Evolutionary conservation across 768 basidiomycete genomes (phyloP), one percentile per base, ranked within the genome.

Genomic region (Cantharellus anzutake): DNA sequence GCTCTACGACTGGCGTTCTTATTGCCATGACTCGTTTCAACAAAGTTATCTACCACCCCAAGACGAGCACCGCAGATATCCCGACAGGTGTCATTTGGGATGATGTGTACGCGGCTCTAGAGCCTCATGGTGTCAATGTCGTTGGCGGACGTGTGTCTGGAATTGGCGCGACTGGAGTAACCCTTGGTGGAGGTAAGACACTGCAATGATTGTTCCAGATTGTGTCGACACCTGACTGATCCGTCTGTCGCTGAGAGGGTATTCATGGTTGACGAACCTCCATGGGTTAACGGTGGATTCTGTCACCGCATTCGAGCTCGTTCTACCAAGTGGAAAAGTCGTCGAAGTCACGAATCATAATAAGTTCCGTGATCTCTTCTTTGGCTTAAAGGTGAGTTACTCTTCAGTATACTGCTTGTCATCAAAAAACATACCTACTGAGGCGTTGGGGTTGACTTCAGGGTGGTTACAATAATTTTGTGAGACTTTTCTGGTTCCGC

Each of bases 401-500:
- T 29, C 20, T 29, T 29, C 20, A 29, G 20, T 29, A 29, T 29
- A 29, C 71, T 66, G 75, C 74, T 61, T 20, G 67, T 5, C 37
- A 35, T 34, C 7, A n/a, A 16, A 11, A 38, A 29, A 38, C 35
- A 3, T 38, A 44, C 35, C 5, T 37, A 41, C 55, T 41, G 35
- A 5, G 11, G 57, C 20, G 20, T 29, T 29, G 20, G 20, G 20
- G 20, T 29, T 29, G 20, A 29, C 20, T 29, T 29, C 20, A 81
- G 78, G 82, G 82, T 41, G 81, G 81, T 5, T 66, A 73, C 63
- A 82, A 84, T 62, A 84, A 83, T 62, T 82, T 80, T 60, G 75
- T 75, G 51, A 4, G 68, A 59, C 11, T 0, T 48, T 11, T 29
- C 20, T 29, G 20, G 20, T 29, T 29, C 1, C 20, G 20, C 20